These are phyloP conservation scores for Magnaporthiopsis poae DNA, from an alignment of 2,329 filamentous ascomycete species.

Conservation along the genomic window DNA sequence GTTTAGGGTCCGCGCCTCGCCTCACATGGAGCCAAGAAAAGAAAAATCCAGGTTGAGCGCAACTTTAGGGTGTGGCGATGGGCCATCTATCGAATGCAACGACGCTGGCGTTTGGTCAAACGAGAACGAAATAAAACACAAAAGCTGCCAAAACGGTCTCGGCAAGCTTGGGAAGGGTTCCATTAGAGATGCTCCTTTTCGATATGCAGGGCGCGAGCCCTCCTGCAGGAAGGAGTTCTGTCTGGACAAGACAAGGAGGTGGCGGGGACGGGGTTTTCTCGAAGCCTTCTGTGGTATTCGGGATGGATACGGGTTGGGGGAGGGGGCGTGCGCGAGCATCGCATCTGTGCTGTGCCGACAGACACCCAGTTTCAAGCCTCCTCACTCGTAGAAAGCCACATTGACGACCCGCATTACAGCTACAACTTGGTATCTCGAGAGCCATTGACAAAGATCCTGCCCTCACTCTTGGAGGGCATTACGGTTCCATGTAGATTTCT, in stretches of 20 bases:
- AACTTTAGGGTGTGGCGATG: too few species aligned
- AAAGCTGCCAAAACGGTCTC: neutral
- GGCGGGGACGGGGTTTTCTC: neutral
- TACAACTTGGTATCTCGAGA: too few species aligned
- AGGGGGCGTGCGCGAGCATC: too few species aligned
- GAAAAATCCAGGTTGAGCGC: neutral
- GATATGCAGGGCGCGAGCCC: neutral
- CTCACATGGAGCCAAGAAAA: neutral
- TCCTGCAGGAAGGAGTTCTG: neutral
- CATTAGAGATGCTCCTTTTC: neutral
- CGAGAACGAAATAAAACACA: neutral
- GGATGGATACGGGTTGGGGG: neutral
- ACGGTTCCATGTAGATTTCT: too few species aligned
- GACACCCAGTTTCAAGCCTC: neutral
- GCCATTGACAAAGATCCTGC: too few species aligned
- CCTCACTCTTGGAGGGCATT: too few species aligned
- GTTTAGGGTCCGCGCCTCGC: too few species aligned
- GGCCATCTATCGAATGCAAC: neutral
- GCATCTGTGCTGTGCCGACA: neutral
- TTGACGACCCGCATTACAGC: too few species aligned
- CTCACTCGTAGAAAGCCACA: neutral
- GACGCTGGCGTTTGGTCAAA: neutral
- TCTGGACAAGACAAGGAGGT: neutral
- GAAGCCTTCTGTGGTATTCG: neutral
- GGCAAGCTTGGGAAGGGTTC: neutral